Evolutionary conservation across 805 yeast species (phyloP).

Genomic region (Cyberlindnera maritima): DNA sequence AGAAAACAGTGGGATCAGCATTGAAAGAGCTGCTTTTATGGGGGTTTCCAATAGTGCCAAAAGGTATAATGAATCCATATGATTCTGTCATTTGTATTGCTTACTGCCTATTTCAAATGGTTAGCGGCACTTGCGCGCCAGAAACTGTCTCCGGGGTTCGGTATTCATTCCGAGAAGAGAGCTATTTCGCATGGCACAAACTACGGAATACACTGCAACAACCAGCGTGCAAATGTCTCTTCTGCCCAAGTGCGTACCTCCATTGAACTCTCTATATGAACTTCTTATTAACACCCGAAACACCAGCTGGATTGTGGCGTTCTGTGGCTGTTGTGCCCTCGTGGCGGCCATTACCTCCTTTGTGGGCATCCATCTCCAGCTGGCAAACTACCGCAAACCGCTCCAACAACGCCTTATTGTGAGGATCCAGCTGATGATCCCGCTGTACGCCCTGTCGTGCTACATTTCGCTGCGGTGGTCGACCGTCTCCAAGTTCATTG

Average conservation of each 20-base stretch:
- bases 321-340: constrained; percentile 14
- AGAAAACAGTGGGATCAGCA: background rate
- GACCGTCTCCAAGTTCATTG: constrained; percentile 46
- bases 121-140: too few relatives aligned
- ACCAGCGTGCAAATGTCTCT: constrained; percentile 1
- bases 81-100: too few relatives aligned
- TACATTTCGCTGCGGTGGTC: constrained; percentile 52
- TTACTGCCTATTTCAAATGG: too few relatives aligned
- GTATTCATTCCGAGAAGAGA: too few relatives aligned
- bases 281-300: too few relatives aligned
- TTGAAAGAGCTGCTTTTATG: too few relatives aligned
- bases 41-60: too few relatives aligned
- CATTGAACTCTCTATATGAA: background rate
- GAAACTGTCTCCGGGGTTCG: too few relatives aligned
- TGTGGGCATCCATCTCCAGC: constrained; percentile 36
- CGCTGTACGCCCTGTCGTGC: constrained; percentile 74
- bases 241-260: background rate
- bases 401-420: constrained; percentile 81
- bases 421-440: constrained; percentile 78
- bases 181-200: too few relatives aligned
- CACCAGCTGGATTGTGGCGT: constrained; percentile 11
- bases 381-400: constrained; percentile 81
- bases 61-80: too few relatives aligned
- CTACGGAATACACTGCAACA: too few relatives aligned
- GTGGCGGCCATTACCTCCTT: constrained; percentile 13